Evolutionary conservation across 106 monocot genomes (phyloP).

Genomic region (Apostasia ramifera): DNA sequence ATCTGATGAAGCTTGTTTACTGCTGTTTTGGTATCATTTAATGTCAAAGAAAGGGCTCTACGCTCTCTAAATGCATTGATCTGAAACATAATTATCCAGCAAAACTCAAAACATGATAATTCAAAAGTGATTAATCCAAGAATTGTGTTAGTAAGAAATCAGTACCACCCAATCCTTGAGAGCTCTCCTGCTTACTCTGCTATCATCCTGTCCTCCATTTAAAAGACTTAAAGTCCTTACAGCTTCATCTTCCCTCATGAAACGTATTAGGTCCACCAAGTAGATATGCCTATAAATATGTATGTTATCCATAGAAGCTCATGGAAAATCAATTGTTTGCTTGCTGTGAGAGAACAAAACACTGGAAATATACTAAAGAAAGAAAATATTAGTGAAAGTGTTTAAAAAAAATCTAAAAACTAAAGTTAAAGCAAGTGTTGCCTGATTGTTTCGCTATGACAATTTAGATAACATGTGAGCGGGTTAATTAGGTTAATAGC

Average conservation of each 20-base stretch:
- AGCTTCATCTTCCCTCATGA: conserved; percentile 85
- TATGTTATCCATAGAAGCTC: not conserved
- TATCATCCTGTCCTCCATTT: conserved; percentile 48
- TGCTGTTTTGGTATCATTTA: conserved; percentile 92
- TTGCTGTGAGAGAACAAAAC: not conserved
- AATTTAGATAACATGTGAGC: no score
- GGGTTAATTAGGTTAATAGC: no score
- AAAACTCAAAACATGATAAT: not conserved
- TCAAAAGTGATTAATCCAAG: not conserved
- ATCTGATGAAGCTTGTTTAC: conserved; percentile 85
- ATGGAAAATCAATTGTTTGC: no score
- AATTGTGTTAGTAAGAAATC: conserved; percentile 2
- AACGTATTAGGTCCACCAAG: conserved; percentile 66
- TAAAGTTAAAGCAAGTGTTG: no score
- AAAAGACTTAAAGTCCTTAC: conserved; percentile 55
- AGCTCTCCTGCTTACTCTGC: conserved; percentile 45
- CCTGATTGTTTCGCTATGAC: no score
- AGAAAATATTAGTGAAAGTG: not conserved
- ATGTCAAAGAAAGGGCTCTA: conserved; percentile 67
- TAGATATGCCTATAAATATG: conserved; percentile 56
- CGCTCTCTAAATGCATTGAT: conserved; percentile 83
- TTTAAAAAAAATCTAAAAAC: no score
- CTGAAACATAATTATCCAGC: conserved; percentile 23
- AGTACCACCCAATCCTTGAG: conserved; percentile 93
- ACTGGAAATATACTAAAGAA: not conserved